These are phyloP conservation scores for Zopfia rhizophila DNA, from an alignment of 2,329 filamentous ascomycete species.

Conservation along the genomic window DNA sequence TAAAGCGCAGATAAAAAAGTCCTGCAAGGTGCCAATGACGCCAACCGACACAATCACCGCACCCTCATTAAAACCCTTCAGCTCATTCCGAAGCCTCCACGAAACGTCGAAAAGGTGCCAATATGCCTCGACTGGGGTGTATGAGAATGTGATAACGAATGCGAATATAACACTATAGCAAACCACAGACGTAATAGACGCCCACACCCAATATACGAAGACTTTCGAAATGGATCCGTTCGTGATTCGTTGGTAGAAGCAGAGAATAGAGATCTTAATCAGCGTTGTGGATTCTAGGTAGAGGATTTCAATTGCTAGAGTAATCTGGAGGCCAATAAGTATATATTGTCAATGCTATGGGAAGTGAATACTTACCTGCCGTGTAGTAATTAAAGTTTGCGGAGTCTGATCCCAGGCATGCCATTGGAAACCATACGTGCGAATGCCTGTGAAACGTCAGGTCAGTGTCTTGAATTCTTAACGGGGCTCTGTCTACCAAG, in stretches of 20 bases:
- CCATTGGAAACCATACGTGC: constrained; percentile 21
- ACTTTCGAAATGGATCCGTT: constrained; percentile 2
- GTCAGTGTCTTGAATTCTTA: constrained; percentile 3
- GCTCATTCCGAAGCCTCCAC: constrained; percentile 23
- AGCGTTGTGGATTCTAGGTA: constrained; percentile 24
- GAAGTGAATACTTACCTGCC: constrained; percentile 2
- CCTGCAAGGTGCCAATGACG: constrained; percentile 23
- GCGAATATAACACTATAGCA: constrained; percentile 21
- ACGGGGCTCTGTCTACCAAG: no score
- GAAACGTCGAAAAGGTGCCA: constrained; percentile 25
- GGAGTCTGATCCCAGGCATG: constrained; percentile 27
- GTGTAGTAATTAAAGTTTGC: constrained; percentile 18
- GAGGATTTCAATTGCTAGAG: constrained; percentile 30
- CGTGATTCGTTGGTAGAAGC: constrained; percentile 29
- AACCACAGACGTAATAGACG: constrained; percentile 14
- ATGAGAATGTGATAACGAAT: constrained; percentile 23
- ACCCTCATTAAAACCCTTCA: constrained; percentile 25
- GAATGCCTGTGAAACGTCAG: constrained; percentile 19
- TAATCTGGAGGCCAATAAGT: constrained; percentile 19
- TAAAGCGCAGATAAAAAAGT: constrained; percentile 26
- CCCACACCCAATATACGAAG: constrained; percentile 8
- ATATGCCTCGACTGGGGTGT: constrained; percentile 26
- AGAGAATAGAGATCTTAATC: constrained; percentile 29
- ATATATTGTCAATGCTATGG: neutral
- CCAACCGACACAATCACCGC: constrained; percentile 19